A percentile compares a stretch with the other conserved stretches of the same genome.
Conservation (phyloP, 1,284 basidiomycete genomes). For the Cerrena zonata region DNA sequence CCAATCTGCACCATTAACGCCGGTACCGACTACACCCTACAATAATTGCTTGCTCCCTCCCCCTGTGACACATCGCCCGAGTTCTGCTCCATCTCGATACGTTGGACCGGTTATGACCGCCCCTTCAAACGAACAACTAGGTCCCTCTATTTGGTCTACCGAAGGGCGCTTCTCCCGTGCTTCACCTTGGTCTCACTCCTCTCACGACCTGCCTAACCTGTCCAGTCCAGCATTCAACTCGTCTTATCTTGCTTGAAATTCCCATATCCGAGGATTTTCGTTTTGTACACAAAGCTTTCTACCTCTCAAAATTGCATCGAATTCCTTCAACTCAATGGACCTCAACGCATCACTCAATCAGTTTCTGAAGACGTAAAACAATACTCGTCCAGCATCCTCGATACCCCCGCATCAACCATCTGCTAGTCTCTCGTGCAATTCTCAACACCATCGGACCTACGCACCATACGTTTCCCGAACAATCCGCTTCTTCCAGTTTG, state of each 20-base stretch:
- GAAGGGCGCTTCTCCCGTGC: slow-evolving; percentile 8
- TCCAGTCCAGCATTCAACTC: slow-evolving; percentile 17
- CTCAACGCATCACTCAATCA: background rate
- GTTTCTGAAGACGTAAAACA: too few relatives aligned
- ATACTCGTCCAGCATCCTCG: too few relatives aligned
- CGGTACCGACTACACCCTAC: slow-evolving; percentile 14
- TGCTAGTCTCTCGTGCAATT: too few relatives aligned
- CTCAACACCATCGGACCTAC: too few relatives aligned
- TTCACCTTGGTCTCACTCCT: slow-evolving; percentile 14
- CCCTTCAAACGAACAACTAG: background rate
- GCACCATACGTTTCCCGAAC: too few relatives aligned
- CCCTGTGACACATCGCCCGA: slow-evolving; percentile 17
- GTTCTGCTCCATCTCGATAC: slow-evolving; percentile 26
- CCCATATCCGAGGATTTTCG: too few relatives aligned
- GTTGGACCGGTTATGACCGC: slow-evolving; percentile 7
- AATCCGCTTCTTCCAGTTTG: too few relatives aligned
- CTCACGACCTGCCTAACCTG: slow-evolving; percentile 17
- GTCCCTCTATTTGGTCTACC: slow-evolving; percentile 11
- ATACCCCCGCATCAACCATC: too few relatives aligned
- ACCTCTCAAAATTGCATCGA: background rate
- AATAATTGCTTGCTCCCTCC: slow-evolving; percentile 19
- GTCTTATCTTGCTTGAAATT: slow-evolving; percentile 13
- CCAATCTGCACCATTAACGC: slow-evolving; percentile 9
- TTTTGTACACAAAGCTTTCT: background rate
- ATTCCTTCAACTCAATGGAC: background rate